phyloP scores from a whole-genome alignment of 2,329 filamentous ascomycete species.

The Fusarium ramigenum region DNA sequence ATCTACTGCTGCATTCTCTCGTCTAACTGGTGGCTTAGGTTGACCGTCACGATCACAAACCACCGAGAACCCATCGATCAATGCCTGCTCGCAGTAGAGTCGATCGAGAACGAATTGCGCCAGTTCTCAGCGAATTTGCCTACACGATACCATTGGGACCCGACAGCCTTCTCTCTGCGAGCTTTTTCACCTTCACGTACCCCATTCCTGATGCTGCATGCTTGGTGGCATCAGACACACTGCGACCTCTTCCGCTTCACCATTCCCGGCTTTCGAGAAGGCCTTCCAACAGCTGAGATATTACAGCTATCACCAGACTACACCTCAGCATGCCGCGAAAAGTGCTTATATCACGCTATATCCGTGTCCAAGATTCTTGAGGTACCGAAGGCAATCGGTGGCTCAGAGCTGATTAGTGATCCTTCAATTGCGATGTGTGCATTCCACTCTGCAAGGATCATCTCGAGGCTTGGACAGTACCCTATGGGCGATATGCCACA shows the following conservation, averaged over 20 bases:
- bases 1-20: fast-evolving
- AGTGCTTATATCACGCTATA: conserved; percentile 11
- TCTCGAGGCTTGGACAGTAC: conserved; percentile 18
- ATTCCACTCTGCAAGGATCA: conserved; percentile 22
- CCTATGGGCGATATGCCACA: conserved; percentile 13
- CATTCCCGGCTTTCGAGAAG: conserved; percentile 27
- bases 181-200: conserved; percentile 35
- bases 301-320: conserved; percentile 1
- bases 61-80: conserved; percentile 20
- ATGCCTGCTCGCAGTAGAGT: conserved; percentile 4
- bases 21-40: neutral
- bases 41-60: conserved; percentile 35
- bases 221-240: conserved; percentile 42
- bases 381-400: neutral
- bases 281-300: neutral
- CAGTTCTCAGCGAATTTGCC: neutral
- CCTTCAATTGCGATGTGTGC: conserved; percentile 24
- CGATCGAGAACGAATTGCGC: conserved; percentile 19
- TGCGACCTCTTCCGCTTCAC: conserved; percentile 40
- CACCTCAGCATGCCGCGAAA: neutral
- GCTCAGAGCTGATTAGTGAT: conserved; percentile 14
- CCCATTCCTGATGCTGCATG: conserved; percentile 37
- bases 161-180: conserved; percentile 30
- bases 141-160: conserved; percentile 9
- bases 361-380: conserved; percentile 5